A percentile compares a stretch with the other conserved stretches of the same genome.
phyloP scores from a whole-genome alignment of 352 stramenopile genomes.

The Pythium folliculosum region DNA sequence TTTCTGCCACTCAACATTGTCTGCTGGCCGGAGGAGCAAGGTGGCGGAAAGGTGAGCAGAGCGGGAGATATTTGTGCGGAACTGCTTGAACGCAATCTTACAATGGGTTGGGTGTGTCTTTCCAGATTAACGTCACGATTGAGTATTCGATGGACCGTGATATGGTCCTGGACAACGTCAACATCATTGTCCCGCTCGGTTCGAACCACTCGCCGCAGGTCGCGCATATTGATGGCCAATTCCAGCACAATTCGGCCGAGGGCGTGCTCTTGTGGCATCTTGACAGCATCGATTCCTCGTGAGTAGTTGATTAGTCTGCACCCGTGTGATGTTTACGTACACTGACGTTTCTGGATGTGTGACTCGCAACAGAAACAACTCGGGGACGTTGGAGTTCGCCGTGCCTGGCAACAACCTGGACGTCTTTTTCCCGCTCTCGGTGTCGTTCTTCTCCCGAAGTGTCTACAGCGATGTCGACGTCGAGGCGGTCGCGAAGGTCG shows the following conservation, averaged over 20 bases:
- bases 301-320: constrained; percentile 7
- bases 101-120: background rate
- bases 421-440: constrained; percentile 85
- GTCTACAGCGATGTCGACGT: constrained; percentile 87
- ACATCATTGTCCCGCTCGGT: constrained; percentile 80
- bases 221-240: constrained; percentile 80
- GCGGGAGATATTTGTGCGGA: background rate
- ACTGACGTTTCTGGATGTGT: background rate
- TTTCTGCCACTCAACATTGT: constrained; percentile 86
- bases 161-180: constrained; percentile 89
- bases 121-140: constrained; percentile 82
- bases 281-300: constrained; percentile 74
- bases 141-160: constrained; percentile 88
- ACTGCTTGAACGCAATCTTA: background rate
- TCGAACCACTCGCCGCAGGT: constrained; percentile 70
- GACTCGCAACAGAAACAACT: constrained; percentile 60
- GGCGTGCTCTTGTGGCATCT: constrained; percentile 82
- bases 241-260: constrained; percentile 82
- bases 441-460: constrained; percentile 88
- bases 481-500: constrained; percentile 69
- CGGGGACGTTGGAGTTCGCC: constrained; percentile 80
- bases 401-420: constrained; percentile 80
- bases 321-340: background rate
- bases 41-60: constrained; percentile 61
- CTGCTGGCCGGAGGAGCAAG: constrained; percentile 87